Evolutionary conservation across 805 yeast species (phyloP).

Genomic region (Starmerella ratchasimensis): DNA sequence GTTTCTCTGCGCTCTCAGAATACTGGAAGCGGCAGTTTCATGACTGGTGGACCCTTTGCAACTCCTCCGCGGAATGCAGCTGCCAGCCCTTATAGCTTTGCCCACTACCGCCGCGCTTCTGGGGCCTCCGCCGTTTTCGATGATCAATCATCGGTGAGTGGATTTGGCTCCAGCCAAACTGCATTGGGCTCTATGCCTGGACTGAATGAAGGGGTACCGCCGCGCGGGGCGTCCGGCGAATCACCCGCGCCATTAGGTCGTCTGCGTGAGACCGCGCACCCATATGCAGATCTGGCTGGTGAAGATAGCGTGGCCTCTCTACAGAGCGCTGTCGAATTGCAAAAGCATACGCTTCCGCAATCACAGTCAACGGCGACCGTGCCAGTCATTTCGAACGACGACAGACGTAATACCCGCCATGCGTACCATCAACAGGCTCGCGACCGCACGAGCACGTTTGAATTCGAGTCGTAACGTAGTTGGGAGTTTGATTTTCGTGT

Average conservation of each 20-base stretch:
- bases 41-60: conserved; percentile 11
- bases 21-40: background rate
- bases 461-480: too few species aligned
- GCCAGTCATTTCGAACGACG: background rate
- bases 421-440: conserved; percentile 7
- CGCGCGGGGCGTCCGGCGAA: background rate
- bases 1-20: conserved; percentile 1
- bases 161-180: background rate
- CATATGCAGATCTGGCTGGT: conserved; percentile 12
- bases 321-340: background rate
- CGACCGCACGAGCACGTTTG: conserved; percentile 8
- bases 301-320: background rate
- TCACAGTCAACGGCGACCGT: background rate
- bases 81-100: background rate
- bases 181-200: background rate
- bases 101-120: conserved; percentile 1
- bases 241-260: background rate
- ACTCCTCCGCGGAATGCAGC: conserved; percentile 11
- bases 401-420: conserved; percentile 1
- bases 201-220: background rate
- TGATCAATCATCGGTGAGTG: background rate
- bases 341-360: too few species aligned
- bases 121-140: background rate
- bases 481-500: too few species aligned
- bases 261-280: conserved; percentile 12